Conservation (phyloP, 1,139 yeast genomes). For the Geotrichum citri-aurantii region DNA sequence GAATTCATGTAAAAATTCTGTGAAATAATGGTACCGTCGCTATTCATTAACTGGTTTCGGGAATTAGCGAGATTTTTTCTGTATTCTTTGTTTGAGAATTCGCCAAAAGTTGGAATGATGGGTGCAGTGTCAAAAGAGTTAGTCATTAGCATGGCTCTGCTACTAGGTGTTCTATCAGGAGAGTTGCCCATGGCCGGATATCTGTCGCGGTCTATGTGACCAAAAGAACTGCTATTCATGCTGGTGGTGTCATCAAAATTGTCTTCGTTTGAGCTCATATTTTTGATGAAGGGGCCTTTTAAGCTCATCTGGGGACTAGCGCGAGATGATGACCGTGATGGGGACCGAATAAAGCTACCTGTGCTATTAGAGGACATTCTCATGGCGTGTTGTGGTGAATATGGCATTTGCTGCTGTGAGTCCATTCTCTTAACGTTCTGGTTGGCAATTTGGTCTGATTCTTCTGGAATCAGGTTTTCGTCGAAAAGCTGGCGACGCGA, state of each 20-base stretch:
- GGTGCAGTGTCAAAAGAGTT: constrained; percentile 36
- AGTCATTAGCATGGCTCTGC: constrained; percentile 34
- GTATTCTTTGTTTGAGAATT: constrained; percentile 26
- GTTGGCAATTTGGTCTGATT: not conserved
- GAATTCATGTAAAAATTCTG: not conserved
- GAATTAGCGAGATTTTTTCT: constrained; percentile 34
- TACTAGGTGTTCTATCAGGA: constrained; percentile 14
- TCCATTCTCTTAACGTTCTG: not conserved
- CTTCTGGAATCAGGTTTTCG: constrained; percentile 23
- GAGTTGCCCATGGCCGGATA: constrained; percentile 29
- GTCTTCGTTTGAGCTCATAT: not conserved
- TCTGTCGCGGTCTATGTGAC: constrained; percentile 32
- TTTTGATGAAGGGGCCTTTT: not conserved
- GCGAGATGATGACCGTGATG: not conserved
- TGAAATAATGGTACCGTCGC: not conserved
- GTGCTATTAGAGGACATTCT: not conserved
- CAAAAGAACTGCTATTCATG: not conserved
- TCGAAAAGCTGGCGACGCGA: constrained; percentile 26
- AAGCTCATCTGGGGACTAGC: not conserved
- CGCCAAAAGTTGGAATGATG: constrained; percentile 33
- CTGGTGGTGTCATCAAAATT: constrained; percentile 2
- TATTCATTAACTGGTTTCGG: constrained; percentile 20
- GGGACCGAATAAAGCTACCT: not conserved
- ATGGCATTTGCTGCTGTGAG: not conserved
- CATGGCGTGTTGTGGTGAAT: not conserved